A percentile compares a stretch with the other conserved stretches of the same genome.
These are phyloP conservation scores for Aspergillus melleus DNA, from an alignment of 2,329 filamentous ascomycete genomes.

Conservation along the genomic window DNA sequence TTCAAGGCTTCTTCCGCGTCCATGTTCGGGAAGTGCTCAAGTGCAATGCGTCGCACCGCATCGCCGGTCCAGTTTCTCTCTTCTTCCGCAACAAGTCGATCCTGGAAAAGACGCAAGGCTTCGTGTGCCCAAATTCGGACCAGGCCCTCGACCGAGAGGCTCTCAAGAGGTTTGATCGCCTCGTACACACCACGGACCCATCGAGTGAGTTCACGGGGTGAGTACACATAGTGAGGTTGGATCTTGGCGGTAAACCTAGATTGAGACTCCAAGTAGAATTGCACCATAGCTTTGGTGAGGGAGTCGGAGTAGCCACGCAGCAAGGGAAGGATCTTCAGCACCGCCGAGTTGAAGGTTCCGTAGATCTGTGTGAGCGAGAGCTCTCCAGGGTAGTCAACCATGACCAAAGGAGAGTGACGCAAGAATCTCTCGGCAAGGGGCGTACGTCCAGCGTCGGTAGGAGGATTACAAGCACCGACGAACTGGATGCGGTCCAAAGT, in stretches of 20 bases:
- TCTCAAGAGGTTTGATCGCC: constrained; percentile 89
- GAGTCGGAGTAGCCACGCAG: constrained; percentile 93
- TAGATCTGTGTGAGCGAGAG: constrained; percentile 95
- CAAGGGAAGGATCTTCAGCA: constrained; percentile 94
- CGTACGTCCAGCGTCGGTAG: constrained; percentile 94
- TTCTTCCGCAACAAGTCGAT: constrained; percentile 90
- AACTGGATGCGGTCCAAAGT: constrained; percentile 98
- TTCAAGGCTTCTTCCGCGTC: constrained; percentile 85
- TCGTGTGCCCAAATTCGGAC: constrained; percentile 98
- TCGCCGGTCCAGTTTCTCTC: constrained; percentile 95
- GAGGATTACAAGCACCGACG: constrained; percentile 96
- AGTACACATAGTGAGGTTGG: constrained; percentile 98
- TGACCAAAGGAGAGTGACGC: constrained; percentile 94
- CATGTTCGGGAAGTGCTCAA: constrained; percentile 93
- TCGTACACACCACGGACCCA: constrained; percentile 99
- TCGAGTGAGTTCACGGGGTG: constrained; percentile 93
- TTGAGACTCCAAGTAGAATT: constrained; percentile 93
- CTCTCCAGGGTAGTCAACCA: constrained; percentile 99
- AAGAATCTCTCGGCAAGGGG: constrained; percentile 91
- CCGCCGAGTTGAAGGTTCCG: constrained; percentile 92
- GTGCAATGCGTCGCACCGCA: constrained; percentile 78
- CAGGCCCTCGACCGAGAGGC: constrained; percentile 81
- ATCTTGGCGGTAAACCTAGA: constrained; percentile 92
- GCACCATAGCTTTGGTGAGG: constrained; percentile 96
- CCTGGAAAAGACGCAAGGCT: constrained; percentile 92